Base-by-base conservation (phyloP, 2,329 filamentous ascomycete species). In the Exophiala sp. region DNA sequence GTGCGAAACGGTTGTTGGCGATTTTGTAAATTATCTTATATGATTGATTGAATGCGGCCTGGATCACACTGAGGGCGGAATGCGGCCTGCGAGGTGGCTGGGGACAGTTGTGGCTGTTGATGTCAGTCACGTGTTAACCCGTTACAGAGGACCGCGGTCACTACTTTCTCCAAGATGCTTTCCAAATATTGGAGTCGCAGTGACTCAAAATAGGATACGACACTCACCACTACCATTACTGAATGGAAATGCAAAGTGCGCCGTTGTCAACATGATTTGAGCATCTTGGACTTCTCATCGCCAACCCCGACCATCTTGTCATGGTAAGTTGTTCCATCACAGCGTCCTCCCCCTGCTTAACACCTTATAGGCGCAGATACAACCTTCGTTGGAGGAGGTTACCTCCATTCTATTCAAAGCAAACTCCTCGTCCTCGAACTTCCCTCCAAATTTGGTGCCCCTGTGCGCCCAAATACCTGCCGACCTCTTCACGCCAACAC, bases 401-500 rank as follows among this genome's bases (percentile, higher is more conserved):
- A 76, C 73, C 60, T 75, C 81, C 50, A 75, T 86, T 43, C 69
- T 87, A 61, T 69, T 75, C 42, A 72, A 76, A 50, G 76, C 78
- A 18, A 72, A 72, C 64, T 70, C 73, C 21, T 75, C 78, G 64
- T 70, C 73, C 21, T 75, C 78, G 36, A 68, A 77, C 50, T 81
- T 81, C 62, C 75, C 83, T 53, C 86, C 87, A 3, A 96, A 94
- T 65, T 81, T 95, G 58, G 82, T 96, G 7, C 90, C 91, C 1
- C 71, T 96, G 39, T 91, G 86, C 72, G 85, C 88, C 21, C 89
- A 91, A 61, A 90, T 96, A 64, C 85, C 90, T 5, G 92, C 92
- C 64, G 92, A 96, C 72, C 86, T 97, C 63, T 81, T 97, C 70
- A 99, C 92, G 1, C 94, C 94, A 2, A 92, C 90, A n/a, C 83